These are phyloP conservation scores for Mucor mucedo DNA, from an alignment of 371 early-diverging fungal genomes.

Conservation along the genomic window DNA sequence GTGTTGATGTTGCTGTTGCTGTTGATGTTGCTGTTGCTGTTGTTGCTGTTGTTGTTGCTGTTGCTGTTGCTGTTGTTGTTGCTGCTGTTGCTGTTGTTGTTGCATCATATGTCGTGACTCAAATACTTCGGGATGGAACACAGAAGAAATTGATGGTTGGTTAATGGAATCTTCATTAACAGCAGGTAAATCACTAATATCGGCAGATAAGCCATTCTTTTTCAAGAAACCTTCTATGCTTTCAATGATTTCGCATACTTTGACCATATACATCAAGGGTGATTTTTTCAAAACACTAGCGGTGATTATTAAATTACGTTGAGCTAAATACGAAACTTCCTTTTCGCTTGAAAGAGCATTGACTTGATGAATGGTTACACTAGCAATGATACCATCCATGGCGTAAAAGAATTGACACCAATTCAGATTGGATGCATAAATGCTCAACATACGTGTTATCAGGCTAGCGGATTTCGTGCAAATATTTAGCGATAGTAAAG, in stretches of 20 bases:
- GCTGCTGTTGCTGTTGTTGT: conserved; percentile 29
- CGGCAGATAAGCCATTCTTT: conserved; percentile 22
- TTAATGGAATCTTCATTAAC: conserved; percentile 43
- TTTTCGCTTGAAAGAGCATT: conserved; percentile 51
- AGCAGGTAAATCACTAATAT: conserved; percentile 43
- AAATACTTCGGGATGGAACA: conserved; percentile 31
- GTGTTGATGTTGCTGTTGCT: conserved; percentile 28
- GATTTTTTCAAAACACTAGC: conserved; percentile 46
- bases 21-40: conserved; percentile 9
- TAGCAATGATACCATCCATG: conserved; percentile 53
- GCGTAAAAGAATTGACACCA: conserved; percentile 57
- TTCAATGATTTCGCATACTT: conserved; percentile 55
- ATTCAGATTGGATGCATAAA: conserved; percentile 39
- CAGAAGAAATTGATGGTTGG: conserved; percentile 47
- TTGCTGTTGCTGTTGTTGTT: conserved; percentile 27
- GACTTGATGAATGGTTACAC: conserved; percentile 53
- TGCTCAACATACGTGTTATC: conserved; percentile 54
- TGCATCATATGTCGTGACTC: conserved; percentile 45
- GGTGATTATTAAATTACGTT: conserved; percentile 49
- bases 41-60: conserved; percentile 43
- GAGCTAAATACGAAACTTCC: conserved; percentile 42
- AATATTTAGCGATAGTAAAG: conserved; percentile 38
- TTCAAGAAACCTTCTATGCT: conserved; percentile 48
- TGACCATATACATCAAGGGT: conserved; percentile 57
- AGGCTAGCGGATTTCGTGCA: conserved; percentile 43